Evolutionary conservation across 2,329 filamentous ascomycete genomes (phyloP), one percentile per base, ranked within the genome.

Genomic region (Lecanicillium sp.): DNA sequence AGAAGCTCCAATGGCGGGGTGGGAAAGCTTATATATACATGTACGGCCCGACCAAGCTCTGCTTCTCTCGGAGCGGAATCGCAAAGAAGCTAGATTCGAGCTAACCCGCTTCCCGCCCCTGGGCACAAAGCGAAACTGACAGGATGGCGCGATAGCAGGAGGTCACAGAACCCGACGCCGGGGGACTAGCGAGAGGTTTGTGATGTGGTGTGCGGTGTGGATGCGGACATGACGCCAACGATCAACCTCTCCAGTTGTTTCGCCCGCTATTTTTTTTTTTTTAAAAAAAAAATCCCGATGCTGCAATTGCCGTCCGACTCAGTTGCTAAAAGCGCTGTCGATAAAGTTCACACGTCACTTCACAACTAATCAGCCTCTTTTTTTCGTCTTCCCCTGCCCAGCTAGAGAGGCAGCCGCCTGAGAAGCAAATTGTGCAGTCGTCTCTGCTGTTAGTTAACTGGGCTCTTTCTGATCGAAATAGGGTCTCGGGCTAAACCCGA

Each of bases 291-390:
- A 27, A 44, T 23, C 32, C 32, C 42, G 23, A 27, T 20, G 23
- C 40, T 30, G 23, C 42, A 23, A 23, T 44, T 9, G 32, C 27
- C 23, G 10, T 26, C n/a, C 20, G 10, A 7, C 20, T 3, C 12
- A 38, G 15, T 7, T 23, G 36, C 12, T 6, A 44, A 36, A 35
- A 27, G 27, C 12, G 14, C 32, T 14, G 21, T 15, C 42, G 42
- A 45, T 45, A 38, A 19, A 32, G 43, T 45, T 45, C 43, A 23
- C 37, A 45, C 33, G 43, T 45, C 43, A 38, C n/a, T 45, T n/a
- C 17, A 32, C 23, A 20, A 24, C 33, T 33, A 24, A 2, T 27
- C 17, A 12, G 14, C 6, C 4, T 14, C 5, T 21, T 7, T 36
- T 9, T 37, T 10, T 20, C 9, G 2, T 8, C 14, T n/a, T 9